Evolutionary conservation across 495 filamentous ascomycete genomes (phyloP).

Genomic region (Podospora conica): DNA sequence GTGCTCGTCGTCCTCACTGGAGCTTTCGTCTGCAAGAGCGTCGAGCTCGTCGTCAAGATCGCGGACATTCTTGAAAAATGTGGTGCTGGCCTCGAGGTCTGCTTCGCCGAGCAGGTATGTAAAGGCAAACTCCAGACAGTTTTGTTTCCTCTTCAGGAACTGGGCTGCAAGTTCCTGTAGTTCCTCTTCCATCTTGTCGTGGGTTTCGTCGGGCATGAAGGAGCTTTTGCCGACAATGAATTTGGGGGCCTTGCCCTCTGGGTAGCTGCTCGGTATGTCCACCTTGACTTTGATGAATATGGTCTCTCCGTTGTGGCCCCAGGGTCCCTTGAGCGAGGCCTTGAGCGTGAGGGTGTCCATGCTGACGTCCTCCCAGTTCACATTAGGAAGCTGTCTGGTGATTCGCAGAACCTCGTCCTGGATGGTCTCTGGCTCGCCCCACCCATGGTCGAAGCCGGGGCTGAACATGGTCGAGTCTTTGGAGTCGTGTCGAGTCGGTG

Average conservation of each 20-base stretch:
- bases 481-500: conserved; percentile 30
- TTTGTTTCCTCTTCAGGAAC: conserved; percentile 61
- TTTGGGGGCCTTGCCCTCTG: conserved; percentile 55
- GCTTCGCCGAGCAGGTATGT: conserved; percentile 81
- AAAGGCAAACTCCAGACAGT: conserved; percentile 76
- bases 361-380: conserved; percentile 81
- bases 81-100: conserved; percentile 65
- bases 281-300: conserved; percentile 75
- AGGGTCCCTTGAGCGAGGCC: conserved; percentile 80
- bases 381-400: conserved; percentile 73
- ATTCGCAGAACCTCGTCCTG: conserved; percentile 85
- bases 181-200: conserved; percentile 58
- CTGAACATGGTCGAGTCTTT: conserved; percentile 42
- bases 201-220: conserved; percentile 63
- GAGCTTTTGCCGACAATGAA: conserved; percentile 74
- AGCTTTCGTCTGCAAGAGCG: conserved; percentile 56
- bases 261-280: conserved; percentile 74
- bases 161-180: conserved; percentile 63
- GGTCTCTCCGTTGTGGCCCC: conserved; percentile 63
- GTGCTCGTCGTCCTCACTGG: conserved; percentile 80
- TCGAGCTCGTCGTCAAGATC: conserved; percentile 58
- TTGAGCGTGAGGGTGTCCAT: conserved; percentile 64
- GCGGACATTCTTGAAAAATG: conserved; percentile 57
- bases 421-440: conserved; percentile 73
- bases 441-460: conserved; percentile 44